Evolutionary conservation across 305 asterid species (phyloP).

Genomic region (Rubia tinctorum): DNA sequence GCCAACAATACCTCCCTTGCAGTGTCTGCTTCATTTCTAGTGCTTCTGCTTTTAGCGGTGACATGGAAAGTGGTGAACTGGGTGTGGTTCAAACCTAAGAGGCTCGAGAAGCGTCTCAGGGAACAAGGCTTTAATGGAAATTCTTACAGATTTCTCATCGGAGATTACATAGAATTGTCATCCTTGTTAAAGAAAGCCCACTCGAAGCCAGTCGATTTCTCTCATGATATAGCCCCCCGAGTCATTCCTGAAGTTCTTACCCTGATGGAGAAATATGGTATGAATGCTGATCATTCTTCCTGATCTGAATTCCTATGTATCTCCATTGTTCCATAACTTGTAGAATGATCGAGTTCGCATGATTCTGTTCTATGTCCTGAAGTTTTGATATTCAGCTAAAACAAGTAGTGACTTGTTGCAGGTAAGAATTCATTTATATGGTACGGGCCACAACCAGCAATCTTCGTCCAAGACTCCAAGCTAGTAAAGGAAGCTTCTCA

Average conservation of each 20-base stretch:
- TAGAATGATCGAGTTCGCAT: too few species aligned
- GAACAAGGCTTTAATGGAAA: slow-evolving; percentile 31
- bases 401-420: neutral
- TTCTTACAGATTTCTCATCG: slow-evolving; percentile 24
- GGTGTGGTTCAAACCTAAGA: slow-evolving; percentile 31
- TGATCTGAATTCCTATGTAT: too few species aligned
- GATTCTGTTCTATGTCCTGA: neutral
- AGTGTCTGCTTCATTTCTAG: neutral
- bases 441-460: slow-evolving; percentile 5
- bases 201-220: slow-evolving; percentile 27
- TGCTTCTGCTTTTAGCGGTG: neutral
- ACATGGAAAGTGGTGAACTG: slow-evolving; percentile 25
- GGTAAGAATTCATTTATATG: slow-evolving; percentile 6
- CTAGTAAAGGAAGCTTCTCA: neutral
- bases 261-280: slow-evolving; percentile 9
- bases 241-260: slow-evolving; percentile 10
- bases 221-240: slow-evolving; percentile 25
- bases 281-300: too few species aligned
- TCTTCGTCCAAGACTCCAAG: neutral
- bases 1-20: neutral
- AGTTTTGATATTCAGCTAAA: neutral
- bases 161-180: slow-evolving; percentile 25
- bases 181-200: slow-evolving; percentile 21
- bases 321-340: neutral
- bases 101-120: slow-evolving; percentile 27